A percentile compares a stretch with the other conserved stretches of the same genome.
These are phyloP conservation scores for Neonectria ditissima DNA, from an alignment of 2,329 filamentous ascomycete genomes.

Conservation along the genomic window DNA sequence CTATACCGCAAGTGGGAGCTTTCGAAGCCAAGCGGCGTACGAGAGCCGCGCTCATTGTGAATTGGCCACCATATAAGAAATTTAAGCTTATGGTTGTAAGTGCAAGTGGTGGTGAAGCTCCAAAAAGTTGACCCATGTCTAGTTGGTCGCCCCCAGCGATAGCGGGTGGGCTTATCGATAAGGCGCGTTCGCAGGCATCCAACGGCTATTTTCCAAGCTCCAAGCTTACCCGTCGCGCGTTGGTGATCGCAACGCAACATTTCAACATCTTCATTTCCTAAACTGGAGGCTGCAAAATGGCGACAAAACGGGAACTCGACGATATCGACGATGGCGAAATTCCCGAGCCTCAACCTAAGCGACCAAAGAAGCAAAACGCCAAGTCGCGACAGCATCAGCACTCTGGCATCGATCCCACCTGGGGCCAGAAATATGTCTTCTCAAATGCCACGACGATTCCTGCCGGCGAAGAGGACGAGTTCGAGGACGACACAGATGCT, in stretches of 20 bases:
- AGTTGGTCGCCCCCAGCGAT: conserved; percentile 18
- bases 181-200: conserved; percentile 35
- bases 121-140: conserved; percentile 18
- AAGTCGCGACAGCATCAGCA: conserved; percentile 57
- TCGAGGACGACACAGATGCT: conserved; percentile 75
- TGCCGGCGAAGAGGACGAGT: conserved; percentile 70
- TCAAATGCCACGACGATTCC: conserved; percentile 62
- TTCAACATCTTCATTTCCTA: not conserved
- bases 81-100: conserved; percentile 17
- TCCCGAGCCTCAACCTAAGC: conserved; percentile 43
- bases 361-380: conserved; percentile 45
- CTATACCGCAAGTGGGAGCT: not conserved
- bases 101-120: conserved; percentile 24
- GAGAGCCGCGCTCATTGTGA: conserved; percentile 49
- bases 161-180: conserved; percentile 37
- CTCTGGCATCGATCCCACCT: conserved; percentile 69
- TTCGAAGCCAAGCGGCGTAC: conserved; percentile 41
- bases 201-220: conserved; percentile 24
- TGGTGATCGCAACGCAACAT: not conserved
- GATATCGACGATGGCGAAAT: conserved; percentile 47
- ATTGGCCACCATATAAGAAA: conserved; percentile 38
- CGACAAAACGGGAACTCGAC: conserved; percentile 50
- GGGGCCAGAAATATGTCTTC: conserved; percentile 79
- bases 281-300: conserved; percentile 42
- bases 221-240: conserved; percentile 10